These are phyloP conservation scores for Trichoderma oligosporum DNA, from an alignment of 2,329 filamentous ascomycete genomes.

Conservation along the genomic window DNA sequence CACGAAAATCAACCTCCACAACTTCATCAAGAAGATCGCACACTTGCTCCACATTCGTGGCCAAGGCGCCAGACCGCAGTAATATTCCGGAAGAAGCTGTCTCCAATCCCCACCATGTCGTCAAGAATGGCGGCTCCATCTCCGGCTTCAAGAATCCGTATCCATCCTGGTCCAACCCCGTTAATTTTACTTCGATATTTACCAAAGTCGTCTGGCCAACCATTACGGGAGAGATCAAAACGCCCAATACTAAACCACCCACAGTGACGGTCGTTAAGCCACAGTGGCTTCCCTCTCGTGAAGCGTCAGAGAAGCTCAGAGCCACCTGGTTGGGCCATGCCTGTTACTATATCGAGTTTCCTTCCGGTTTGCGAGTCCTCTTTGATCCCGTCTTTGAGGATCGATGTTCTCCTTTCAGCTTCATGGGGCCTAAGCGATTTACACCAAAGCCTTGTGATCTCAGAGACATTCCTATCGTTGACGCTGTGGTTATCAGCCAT, in stretches of 20 bases:
- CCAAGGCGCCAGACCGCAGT: slow-evolving; percentile 34
- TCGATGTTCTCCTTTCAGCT: slow-evolving; percentile 73
- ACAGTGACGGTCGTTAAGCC: slow-evolving; percentile 66
- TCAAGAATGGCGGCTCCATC: slow-evolving; percentile 35
- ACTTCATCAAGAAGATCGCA: slow-evolving; percentile 21
- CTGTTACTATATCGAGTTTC: slow-evolving; percentile 90
- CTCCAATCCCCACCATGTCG: slow-evolving; percentile 48
- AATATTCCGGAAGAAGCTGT: slow-evolving; percentile 41
- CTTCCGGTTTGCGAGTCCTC: slow-evolving; percentile 76
- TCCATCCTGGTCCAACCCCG: slow-evolving; percentile 39
- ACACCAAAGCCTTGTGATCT: slow-evolving; percentile 74
- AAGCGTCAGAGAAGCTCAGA: slow-evolving; percentile 57
- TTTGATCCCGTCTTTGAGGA: slow-evolving; percentile 94
- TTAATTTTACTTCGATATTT: slow-evolving; percentile 26
- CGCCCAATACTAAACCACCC: slow-evolving; percentile 60
- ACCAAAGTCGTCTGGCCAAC: slow-evolving; percentile 38
- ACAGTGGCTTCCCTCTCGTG: slow-evolving; percentile 59
- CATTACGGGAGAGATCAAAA: slow-evolving; percentile 39
- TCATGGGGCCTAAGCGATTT: slow-evolving; percentile 70
- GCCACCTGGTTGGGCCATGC: slow-evolving; percentile 96
- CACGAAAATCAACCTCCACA: slow-evolving; percentile 4
- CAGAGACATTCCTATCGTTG: slow-evolving; percentile 70
- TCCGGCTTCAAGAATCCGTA: slow-evolving; percentile 50
- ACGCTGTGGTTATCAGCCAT: slow-evolving; percentile 79
- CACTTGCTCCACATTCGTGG: slow-evolving; percentile 30